Evolutionary conservation across 2,329 filamentous ascomycete genomes (phyloP), one percentile per base, ranked within the genome.

Genomic region (Orbilia brochopaga): DNA sequence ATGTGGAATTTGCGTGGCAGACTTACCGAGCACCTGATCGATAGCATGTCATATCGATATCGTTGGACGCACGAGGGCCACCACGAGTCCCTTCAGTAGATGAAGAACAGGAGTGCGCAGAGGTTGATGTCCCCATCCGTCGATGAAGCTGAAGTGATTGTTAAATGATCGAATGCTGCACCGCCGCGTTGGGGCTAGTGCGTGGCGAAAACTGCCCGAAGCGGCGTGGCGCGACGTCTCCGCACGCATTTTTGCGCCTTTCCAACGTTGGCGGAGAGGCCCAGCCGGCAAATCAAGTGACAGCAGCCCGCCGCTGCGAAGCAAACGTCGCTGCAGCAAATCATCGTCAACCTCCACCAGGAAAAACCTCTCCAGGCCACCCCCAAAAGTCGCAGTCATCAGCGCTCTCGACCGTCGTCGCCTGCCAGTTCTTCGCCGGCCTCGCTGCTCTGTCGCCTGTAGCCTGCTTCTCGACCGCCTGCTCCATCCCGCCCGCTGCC

Each of bases 301-400:
- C 65, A 42, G 37, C 37, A 42, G 37, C 37, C 37, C 37, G 37
- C 37, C 30, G 10, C 57, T 54, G 53, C 65, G 44, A 55, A 37
- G 21, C 52, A 61, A 62, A 69, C 37, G 13, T 17, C 11, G n/a
- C 65, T 69, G 57, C 53, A 69, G 65, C 65, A 69, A 69, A 69
- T 69, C 65, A 69, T 69, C 65, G 58, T 69, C 65, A 69, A 69
- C 65, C 58, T 69, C 65, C 24, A 44, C 40, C 27, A 32, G 27
- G 27, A 32, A 32, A 32, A 32, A 32, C 27, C 27, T 32, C 27
- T 32, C 27, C 27, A 32, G 27, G 27, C 27, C 27, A 3, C 27
- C 27, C 27, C 27, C n/a, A n/a, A n/a, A n/a, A 32, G 65, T 58
- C 65, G 65, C 57, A 55, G 44, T 52, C 40, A 44, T 52, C 54